Evolutionary conservation across 2,329 filamentous ascomycete species (phyloP), one percentile per base, ranked within the genome.

Genomic region (Fusarium verticillioides): DNA sequence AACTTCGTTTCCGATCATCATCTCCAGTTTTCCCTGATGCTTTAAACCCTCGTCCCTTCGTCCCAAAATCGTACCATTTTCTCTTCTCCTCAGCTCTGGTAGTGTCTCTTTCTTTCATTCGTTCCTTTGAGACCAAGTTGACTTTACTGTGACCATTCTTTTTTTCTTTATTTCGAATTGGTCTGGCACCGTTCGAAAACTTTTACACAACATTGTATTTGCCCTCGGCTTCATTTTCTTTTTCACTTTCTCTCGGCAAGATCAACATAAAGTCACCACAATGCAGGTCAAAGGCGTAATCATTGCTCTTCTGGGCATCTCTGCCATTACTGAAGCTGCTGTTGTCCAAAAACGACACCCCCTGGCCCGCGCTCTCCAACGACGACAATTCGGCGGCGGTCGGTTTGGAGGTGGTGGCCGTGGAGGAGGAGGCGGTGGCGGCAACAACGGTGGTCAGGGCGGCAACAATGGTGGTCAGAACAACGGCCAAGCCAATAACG

Each of bases 231-330:
- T 42, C 44, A 63, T 61, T 66, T 72, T 69, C 69, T 42, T 58
- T 53, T 68, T 43, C 26, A 53, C 61, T 43, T 36, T 67, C 65
- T 66, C 75, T 67, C 70, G 74, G 74, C 78, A 77, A 77, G 36
- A 50, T 53, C 43, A 39, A 60, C 26, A 49, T 68, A 66, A 52
- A 63, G 63, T 69, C 69, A 50, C 62, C 83, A 87, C 76, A 53
- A 90, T 89, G 88, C 84, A 88, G 78, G 78, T 88, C 78, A 87
- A 88, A 79, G 82, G 82, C 67, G 76, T 87, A 52, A 73, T 88
- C 69, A 69, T 87, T 53, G 83, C 86, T 82, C 83, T 89, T 28
- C 70, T 87, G 79, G 84, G 87, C 80, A 78, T 87, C 69, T 79
- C 83, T 56, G 82, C 82, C 63, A 78, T 85, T 49, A 78, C 82